A percentile compares a stretch with the other conserved stretches of the same genome.
phyloP scores from a whole-genome alignment of 1,284 basidiomycete genomes.

The Tilletiopsis washingtonensis region DNA sequence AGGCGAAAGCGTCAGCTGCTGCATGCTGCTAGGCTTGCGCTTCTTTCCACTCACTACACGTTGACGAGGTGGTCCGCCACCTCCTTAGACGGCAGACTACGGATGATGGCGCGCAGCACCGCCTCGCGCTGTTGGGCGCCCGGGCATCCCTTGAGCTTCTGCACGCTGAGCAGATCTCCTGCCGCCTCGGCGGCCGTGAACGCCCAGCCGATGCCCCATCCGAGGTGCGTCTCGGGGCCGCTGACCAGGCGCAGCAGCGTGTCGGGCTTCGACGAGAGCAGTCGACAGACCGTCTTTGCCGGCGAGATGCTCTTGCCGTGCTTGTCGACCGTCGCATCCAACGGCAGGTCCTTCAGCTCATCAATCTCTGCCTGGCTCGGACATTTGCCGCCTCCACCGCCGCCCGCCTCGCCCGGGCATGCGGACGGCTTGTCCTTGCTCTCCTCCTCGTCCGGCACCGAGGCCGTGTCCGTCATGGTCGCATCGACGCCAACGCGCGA shows the following conservation, averaged over 20 bases:
- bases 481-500: too few species aligned
- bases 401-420: neutral
- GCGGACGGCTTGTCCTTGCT: neutral
- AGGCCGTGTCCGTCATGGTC: neutral
- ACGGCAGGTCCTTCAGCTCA: conserved; percentile 1
- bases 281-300: conserved; percentile 6
- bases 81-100: conserved; percentile 28
- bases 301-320: conserved; percentile 5
- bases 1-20: too few species aligned
- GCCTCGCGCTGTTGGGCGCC: conserved; percentile 29
- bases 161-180: conserved; percentile 15
- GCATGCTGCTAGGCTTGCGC: too few species aligned
- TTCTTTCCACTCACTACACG: too few species aligned
- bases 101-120: conserved; percentile 35
- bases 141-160: conserved; percentile 14
- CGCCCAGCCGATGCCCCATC: conserved; percentile 45
- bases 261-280: conserved; percentile 3
- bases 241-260: conserved; percentile 25
- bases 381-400: too few species aligned
- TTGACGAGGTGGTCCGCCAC: conserved; percentile 31
- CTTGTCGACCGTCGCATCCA: conserved; percentile 5
- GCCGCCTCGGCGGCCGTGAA: conserved; percentile 30
- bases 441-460: neutral
- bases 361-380: neutral
- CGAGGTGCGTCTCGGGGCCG: conserved; percentile 37